Evolutionary conservation across 2,329 filamentous ascomycete species (phyloP).

Genomic region (Elsinoe batatas): DNA sequence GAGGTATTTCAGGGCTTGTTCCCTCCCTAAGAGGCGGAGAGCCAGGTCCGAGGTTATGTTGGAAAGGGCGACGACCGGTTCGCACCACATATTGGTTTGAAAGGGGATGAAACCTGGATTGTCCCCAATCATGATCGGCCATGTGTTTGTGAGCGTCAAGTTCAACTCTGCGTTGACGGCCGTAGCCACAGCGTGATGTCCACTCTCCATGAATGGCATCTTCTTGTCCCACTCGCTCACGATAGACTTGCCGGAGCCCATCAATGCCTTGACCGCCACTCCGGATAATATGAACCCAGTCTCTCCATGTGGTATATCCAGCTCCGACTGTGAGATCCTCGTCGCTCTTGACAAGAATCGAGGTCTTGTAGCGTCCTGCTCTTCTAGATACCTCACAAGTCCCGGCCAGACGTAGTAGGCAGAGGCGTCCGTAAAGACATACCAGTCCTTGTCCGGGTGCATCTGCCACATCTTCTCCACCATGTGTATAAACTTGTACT

Average conservation of each 20-base stretch:
- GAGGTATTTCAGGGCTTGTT: conserved; percentile 13
- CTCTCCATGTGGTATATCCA: conserved; percentile 20
- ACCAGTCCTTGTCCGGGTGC: conserved; percentile 39
- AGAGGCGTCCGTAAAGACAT: conserved; percentile 44
- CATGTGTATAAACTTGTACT: conserved; percentile 45
- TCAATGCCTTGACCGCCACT: conserved; percentile 17
- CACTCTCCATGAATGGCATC: conserved; percentile 19
- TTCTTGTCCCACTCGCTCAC: conserved; percentile 20
- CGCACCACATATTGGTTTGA: conserved; percentile 20
- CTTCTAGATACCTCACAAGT: conserved; percentile 36
- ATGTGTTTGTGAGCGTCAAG: conserved; percentile 17
- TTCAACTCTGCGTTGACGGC: conserved; percentile 21
- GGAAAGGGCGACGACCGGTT: conserved; percentile 21
- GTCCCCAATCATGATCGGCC: conserved; percentile 20
- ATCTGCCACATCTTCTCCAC: conserved; percentile 38
- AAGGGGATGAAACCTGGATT: conserved; percentile 17
- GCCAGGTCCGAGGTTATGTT: conserved; percentile 17
- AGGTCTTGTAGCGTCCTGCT: conserved; percentile 34
- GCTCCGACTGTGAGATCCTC: conserved; percentile 11
- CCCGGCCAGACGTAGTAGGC: conserved; percentile 35
- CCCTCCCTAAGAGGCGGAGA: neutral
- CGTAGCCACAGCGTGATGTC: conserved; percentile 20
- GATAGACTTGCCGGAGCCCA: conserved; percentile 14
- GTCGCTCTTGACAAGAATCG: conserved; percentile 31
- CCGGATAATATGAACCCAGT: conserved; percentile 22